A percentile compares a stretch with the other conserved stretches of the same genome.
These are phyloP conservation scores for Pyrus pyrifolia DNA, from an alignment of 306 rosid genomes.

Conservation along the genomic window DNA sequence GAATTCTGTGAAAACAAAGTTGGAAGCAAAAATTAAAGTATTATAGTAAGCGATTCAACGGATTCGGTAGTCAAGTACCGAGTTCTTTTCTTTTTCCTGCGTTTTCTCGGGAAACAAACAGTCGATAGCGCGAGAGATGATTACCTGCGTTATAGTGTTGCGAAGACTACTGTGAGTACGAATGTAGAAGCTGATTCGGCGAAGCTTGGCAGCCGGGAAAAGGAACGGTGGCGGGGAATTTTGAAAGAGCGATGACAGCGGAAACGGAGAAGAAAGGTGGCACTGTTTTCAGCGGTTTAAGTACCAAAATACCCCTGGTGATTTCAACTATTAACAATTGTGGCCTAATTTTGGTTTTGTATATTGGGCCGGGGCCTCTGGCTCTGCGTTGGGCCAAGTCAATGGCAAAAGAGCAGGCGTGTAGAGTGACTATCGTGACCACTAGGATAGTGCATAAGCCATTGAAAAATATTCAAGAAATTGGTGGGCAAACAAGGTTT, in stretches of 20 bases:
- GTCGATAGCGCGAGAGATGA: background rate
- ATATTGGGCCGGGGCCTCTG: background rate
- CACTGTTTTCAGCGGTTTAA: background rate
- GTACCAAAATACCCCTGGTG: background rate
- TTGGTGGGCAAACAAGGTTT: no score
- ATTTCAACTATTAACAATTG: background rate
- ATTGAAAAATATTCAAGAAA: no score
- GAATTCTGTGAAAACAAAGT: background rate
- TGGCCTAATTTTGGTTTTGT: background rate
- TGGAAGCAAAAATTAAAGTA: background rate
- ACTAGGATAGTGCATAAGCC: no score
- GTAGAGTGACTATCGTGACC: no score
- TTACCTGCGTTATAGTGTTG: background rate
- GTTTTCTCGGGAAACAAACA: constrained; percentile 5
- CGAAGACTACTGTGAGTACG: background rate
- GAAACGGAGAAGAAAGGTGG: background rate
- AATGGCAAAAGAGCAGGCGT: no score
- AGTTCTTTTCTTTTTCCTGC: background rate
- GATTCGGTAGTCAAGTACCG: background rate
- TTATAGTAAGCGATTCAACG: background rate
- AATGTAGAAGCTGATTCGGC: background rate
- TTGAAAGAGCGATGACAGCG: constrained; percentile 3
- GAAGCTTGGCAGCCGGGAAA: background rate
- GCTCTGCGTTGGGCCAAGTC: background rate
- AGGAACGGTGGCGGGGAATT: constrained; percentile 35